Evolutionary conservation across 106 monocot species (phyloP).

Genomic region (Narthecium ossifragum): DNA sequence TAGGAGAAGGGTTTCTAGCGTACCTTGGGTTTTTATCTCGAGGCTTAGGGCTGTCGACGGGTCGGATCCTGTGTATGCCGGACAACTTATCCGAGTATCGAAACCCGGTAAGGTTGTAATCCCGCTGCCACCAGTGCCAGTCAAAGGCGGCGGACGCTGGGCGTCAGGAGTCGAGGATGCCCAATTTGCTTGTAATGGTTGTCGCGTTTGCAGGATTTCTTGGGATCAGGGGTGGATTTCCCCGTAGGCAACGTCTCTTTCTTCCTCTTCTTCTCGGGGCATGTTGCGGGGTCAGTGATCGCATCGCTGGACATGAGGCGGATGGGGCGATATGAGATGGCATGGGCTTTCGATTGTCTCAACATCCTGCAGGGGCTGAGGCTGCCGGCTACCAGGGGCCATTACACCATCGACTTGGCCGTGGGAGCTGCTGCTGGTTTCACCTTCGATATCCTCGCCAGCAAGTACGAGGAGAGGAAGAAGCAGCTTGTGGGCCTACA

Average conservation of each 20-base stretch:
- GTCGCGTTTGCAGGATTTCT: slow-evolving; percentile 50
- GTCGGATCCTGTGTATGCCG: no score
- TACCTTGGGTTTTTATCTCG: no score
- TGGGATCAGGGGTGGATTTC: slow-evolving; percentile 86
- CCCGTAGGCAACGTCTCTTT: slow-evolving; percentile 95
- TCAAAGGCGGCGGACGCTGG: no score
- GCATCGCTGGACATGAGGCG: slow-evolving; percentile 90
- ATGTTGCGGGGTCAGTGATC: slow-evolving; percentile 79
- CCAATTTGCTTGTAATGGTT: no score
- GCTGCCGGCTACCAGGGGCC: slow-evolving; percentile 79
- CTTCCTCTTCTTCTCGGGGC: slow-evolving; percentile 98
- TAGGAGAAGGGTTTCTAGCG: no score
- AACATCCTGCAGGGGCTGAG: slow-evolving; percentile 67
- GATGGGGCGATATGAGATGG: slow-evolving; percentile 34
- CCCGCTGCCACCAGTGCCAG: no score
- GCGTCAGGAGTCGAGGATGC: no score
- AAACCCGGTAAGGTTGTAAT: no score
- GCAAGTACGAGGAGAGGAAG: slow-evolving; percentile 34
- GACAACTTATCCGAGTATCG: no score
- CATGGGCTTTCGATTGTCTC: slow-evolving; percentile 51
- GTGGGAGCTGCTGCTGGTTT: slow-evolving; percentile 74
- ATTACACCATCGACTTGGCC: slow-evolving; percentile 93
- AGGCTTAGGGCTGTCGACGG: no score
- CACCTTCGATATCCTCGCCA: slow-evolving; percentile 61
- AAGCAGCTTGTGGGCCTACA: no score